Evolutionary conservation across 176 grass and related monocot species (phyloP).

Genomic region (Areca catechu): DNA sequence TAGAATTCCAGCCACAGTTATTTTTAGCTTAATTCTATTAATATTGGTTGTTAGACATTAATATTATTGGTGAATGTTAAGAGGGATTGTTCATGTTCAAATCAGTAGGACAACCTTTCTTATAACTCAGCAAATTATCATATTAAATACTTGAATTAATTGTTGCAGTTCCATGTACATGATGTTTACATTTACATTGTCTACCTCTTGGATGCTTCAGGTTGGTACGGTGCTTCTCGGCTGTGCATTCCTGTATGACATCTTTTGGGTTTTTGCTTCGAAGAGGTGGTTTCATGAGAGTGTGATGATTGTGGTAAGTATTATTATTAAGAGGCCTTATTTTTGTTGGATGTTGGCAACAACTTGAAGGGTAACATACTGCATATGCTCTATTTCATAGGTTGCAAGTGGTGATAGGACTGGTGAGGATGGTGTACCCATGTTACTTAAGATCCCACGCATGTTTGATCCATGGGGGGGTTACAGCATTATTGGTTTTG

Average conservation of each 20-base stretch:
- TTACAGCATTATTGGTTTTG: slow-evolving; percentile 97
- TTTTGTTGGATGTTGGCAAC: background rate
- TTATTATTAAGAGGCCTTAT: slow-evolving; percentile 9
- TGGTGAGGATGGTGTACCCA: slow-evolving; percentile 93
- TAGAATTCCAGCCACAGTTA: too few species aligned
- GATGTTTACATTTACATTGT: background rate
- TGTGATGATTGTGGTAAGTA: slow-evolving; percentile 97
- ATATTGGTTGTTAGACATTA: too few species aligned
- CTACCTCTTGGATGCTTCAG: slow-evolving; percentile 19
- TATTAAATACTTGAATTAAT: too few species aligned
- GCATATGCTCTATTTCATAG: slow-evolving; percentile 22
- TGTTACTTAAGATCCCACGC: slow-evolving; percentile 90
- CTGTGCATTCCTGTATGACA: slow-evolving; percentile 92
- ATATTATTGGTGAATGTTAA: too few species aligned
- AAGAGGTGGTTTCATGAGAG: slow-evolving; percentile 96
- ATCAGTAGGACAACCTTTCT: too few species aligned
- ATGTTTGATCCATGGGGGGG: slow-evolving; percentile 99
- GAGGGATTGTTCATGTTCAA: too few species aligned
- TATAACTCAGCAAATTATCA: too few species aligned
- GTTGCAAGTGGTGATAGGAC: slow-evolving; percentile 96
- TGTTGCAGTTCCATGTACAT: background rate
- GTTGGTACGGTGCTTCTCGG: slow-evolving; percentile 80
- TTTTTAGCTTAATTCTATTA: too few species aligned
- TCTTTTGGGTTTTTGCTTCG: slow-evolving; percentile 98
- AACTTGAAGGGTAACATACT: slow-evolving; percentile 7